A percentile compares a stretch with the other conserved stretches of the same genome.
Evolutionary conservation across 2,329 filamentous ascomycete genomes (phyloP).

Genomic region (Verticillium isaacii): DNA sequence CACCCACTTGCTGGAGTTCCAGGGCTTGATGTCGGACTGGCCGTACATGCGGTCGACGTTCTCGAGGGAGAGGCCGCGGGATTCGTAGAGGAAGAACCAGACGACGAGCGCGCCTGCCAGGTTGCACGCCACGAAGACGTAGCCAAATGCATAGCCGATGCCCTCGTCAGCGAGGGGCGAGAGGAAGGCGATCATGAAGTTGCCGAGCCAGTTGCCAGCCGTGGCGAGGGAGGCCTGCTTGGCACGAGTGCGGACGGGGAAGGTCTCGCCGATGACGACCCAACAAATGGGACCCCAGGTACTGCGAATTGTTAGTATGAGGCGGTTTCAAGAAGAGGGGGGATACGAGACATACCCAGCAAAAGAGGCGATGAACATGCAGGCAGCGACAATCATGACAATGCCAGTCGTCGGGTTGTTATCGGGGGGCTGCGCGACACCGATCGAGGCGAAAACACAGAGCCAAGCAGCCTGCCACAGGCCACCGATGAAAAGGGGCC

Average conservation of each 20-base stretch:
- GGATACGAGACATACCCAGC: conserved; percentile 32
- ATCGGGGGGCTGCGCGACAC: conserved; percentile 37
- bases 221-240: conserved; percentile 52
- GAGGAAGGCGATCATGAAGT: conserved; percentile 65
- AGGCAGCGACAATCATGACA: conserved; percentile 67
- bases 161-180: conserved; percentile 59
- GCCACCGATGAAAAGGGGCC: conserved; percentile 60
- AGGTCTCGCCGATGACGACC: conserved; percentile 64
- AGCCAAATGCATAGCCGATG: conserved; percentile 61
- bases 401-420: conserved; percentile 48
- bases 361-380: conserved; percentile 71
- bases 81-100: conserved; percentile 68
- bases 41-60: conserved; percentile 70
- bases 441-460: conserved; percentile 58
- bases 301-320: conserved; percentile 12
- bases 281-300: conserved; percentile 69
- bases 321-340: not conserved
- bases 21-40: conserved; percentile 51
- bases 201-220: conserved; percentile 53
- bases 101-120: conserved; percentile 53
- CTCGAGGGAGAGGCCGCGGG: conserved; percentile 60
- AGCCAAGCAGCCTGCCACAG: conserved; percentile 65
- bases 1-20: conserved; percentile 52
- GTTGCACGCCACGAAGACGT: conserved; percentile 61
- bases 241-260: conserved; percentile 51